Percentiles rank a stretch among this genome's conserved stretches.
These are phyloP conservation scores for Reticulascus tulasneorum DNA, from an alignment of 2,329 filamentous ascomycete species.

Conservation along the genomic window DNA sequence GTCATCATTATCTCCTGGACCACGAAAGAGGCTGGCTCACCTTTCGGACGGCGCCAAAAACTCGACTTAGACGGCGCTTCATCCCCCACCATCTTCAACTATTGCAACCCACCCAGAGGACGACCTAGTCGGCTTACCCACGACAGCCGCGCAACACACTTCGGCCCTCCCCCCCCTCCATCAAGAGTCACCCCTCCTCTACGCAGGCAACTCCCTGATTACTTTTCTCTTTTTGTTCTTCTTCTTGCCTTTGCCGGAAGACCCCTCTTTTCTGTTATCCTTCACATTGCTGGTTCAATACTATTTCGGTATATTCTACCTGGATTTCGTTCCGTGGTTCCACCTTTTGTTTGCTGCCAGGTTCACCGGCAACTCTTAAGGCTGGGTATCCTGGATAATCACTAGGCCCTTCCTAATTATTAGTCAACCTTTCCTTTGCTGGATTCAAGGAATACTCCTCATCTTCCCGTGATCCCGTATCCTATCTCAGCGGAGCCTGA, in stretches of 20 bases:
- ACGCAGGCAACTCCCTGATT: constrained; percentile 7
- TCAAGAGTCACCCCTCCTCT: constrained; percentile 10
- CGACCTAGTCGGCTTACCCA: constrained; percentile 17
- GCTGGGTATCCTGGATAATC: no score
- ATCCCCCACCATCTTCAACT: constrained; percentile 12
- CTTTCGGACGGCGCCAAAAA: constrained; percentile 4
- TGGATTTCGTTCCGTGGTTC: no score
- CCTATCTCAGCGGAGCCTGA: neutral
- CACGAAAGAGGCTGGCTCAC: constrained; percentile 4
- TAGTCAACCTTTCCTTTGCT: constrained; percentile 1
- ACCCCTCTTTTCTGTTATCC: constrained; percentile 1
- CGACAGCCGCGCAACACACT: constrained; percentile 14
- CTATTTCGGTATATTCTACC: no score
- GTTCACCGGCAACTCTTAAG: no score
- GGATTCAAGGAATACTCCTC: constrained; percentile 5
- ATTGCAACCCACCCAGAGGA: constrained; percentile 7
- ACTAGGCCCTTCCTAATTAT: neutral
- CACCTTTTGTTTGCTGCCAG: no score
- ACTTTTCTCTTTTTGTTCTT: neutral
- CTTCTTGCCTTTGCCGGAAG: neutral
- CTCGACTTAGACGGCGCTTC: constrained; percentile 7
- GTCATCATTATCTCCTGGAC: neutral
- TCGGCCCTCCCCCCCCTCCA: constrained; percentile 9
- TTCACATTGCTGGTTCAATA: constrained; percentile 8
- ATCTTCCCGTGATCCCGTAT: neutral